Base-by-base conservation (phyloP, 2,329 filamentous ascomycete genomes). In the Penicillium sp. region DNA sequence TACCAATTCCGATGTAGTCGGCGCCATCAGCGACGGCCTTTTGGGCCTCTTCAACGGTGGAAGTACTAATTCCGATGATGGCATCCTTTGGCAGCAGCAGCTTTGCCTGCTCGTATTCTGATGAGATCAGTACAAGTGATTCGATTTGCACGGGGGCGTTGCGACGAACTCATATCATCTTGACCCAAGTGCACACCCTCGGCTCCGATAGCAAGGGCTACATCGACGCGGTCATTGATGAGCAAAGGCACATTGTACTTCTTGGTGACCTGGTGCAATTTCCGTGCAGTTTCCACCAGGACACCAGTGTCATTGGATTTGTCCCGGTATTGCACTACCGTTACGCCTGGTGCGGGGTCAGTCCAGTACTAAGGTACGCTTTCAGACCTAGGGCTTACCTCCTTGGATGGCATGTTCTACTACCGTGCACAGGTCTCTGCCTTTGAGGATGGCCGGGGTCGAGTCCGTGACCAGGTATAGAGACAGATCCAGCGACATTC, bases 141-240 rank as follows among this genome's bases (percentile, higher is more conserved):
- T 29, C n/a, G 38, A 40, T 18, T 29, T 16, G 43, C 21, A 49
- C 39, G n/a, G 36, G 43, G 45, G 24, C 34, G 21, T 38, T 34
- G 16, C 6, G 22, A 73, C 81, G 62, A 73, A 90, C 88, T 81
- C 80, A 96, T 87, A 72, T 97, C 93, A 81, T 97, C 92, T 77
- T 97, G 93, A 6, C 94, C 94, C 47, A 97, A 84, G 72, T 97
- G 94, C 8, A 96, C 91, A 43, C 94, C 94, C 76, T 97, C 93
- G 54, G 90, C 94, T 11, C 86, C 90, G 42, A 92, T 83, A 13
- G 91, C 92, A 16, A 91, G 81, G 8, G 92, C 92, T 24, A 97
- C 90, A 70, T 96, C 92, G 5, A 97, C 84, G 11, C 92, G 86
- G 71, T 97, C 94, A 70, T 97, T 97, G 78, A 97, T 92, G 51